Conservation (phyloP, 805 yeast genomes). For the Tetrapisispora namnaoensis region DNA sequence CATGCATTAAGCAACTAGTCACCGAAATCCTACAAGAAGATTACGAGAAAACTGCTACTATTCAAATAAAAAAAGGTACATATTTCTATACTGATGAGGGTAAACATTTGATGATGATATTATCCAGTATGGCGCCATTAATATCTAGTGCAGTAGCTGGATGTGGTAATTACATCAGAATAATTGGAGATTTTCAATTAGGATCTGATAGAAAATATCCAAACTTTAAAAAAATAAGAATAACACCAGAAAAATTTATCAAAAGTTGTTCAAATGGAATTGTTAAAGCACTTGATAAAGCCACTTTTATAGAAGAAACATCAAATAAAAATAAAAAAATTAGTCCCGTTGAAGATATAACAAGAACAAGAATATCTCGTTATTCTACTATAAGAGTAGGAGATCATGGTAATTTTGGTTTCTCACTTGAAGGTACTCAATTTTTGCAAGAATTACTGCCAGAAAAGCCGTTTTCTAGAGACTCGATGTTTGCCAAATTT, state of each 20-base stretch:
- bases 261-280: conserved; percentile 52
- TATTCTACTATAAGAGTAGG: conserved; percentile 25
- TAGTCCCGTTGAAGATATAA: background rate
- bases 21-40: conserved; percentile 41
- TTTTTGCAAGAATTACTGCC: conserved; percentile 29
- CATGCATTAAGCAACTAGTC: conserved; percentile 54
- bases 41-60: conserved; percentile 9
- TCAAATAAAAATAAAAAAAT: no score
- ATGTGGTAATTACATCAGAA: conserved; percentile 41
- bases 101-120: conserved; percentile 47
- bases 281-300: conserved; percentile 33
- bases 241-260: conserved; percentile 53
- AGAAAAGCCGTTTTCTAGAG: conserved; percentile 29
- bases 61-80: conserved; percentile 21
- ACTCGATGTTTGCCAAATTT: conserved; percentile 31
- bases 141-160: conserved; percentile 41
- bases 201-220: conserved; percentile 54
- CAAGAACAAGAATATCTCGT: conserved; percentile 2
- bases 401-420: conserved; percentile 12
- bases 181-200: conserved; percentile 59
- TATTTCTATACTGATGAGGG: conserved; percentile 62
- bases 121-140: conserved; percentile 50
- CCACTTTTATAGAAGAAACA: conserved; percentile 11
- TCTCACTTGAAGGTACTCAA: conserved; percentile 26
- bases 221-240: conserved; percentile 47